Conservation (phyloP, 345 rosid species). For the Syzygium oleosum region DNA sequence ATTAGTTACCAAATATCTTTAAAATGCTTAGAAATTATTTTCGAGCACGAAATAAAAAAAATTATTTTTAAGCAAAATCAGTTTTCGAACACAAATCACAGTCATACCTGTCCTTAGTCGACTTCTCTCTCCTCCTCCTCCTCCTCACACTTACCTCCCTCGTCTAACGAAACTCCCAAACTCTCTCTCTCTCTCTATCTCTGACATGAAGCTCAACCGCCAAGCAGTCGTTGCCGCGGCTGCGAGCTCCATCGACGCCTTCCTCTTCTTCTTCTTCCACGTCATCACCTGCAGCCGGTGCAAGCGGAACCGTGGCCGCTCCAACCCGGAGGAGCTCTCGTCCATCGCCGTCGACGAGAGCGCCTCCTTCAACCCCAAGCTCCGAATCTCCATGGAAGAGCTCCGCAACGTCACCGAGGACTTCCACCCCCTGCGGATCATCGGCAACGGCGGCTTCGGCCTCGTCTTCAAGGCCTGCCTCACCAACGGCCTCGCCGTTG, state of each 20-base stretch:
- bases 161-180: not conserved
- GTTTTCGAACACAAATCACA: too few species aligned
- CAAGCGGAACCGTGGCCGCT: not conserved
- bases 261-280: conserved; percentile 13
- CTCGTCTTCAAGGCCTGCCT: conserved; percentile 61
- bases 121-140: not conserved
- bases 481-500: conserved; percentile 46
- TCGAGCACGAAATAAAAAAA: too few species aligned
- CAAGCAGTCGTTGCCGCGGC: conserved; percentile 11
- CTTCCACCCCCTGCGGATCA: conserved; percentile 56
- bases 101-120: too few species aligned
- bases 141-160: not conserved
- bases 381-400: conserved; percentile 58
- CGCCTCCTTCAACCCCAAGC: conserved; percentile 47
- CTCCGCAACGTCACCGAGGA: conserved; percentile 42
- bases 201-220: conserved; percentile 1
- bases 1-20: too few species aligned
- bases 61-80: too few species aligned
- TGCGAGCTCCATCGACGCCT: conserved; percentile 15
- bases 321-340: too few species aligned
- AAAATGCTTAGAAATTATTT: too few species aligned
- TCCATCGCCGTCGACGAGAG: conserved; percentile 14
- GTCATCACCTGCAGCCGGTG: conserved; percentile 10
- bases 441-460: conserved; percentile 93
- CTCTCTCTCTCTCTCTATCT: not conserved